Evolutionary conservation across 331 rosid species (phyloP).

Genomic region (Cucumis variabilis): DNA sequence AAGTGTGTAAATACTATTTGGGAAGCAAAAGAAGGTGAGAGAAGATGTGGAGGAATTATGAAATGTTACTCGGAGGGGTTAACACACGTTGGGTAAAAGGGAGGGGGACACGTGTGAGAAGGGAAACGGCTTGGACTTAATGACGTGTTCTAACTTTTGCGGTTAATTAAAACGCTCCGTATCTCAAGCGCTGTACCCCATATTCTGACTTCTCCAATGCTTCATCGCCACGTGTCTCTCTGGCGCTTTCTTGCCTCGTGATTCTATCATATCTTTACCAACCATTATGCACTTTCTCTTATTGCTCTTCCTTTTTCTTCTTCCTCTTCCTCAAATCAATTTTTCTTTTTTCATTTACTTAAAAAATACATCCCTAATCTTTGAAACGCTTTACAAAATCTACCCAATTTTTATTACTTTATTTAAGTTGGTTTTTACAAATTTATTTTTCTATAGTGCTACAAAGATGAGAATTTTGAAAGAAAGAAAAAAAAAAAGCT

Average conservation of each 20-base stretch:
- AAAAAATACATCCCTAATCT: too few relatives aligned
- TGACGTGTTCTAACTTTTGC: constrained; percentile 23
- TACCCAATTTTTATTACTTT: too few relatives aligned
- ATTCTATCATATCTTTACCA: constrained; percentile 9
- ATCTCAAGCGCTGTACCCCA: constrained; percentile 5
- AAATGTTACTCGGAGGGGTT: background rate
- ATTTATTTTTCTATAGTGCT: too few relatives aligned
- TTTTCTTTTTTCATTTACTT: background rate
- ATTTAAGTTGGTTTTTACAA: too few relatives aligned
- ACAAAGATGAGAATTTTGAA: too few relatives aligned
- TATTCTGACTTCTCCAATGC: background rate
- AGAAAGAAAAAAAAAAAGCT: too few relatives aligned
- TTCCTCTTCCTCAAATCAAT: background rate
- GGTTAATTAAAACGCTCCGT: background rate
- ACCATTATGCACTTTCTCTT: background rate
- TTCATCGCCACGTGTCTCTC: background rate
- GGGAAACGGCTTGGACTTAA: background rate
- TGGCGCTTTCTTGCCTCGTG: background rate
- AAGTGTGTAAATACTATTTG: too few relatives aligned
- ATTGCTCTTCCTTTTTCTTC: background rate
- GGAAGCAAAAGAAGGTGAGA: background rate
- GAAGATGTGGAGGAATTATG: background rate
- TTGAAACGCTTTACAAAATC: too few relatives aligned
- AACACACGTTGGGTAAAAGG: background rate
- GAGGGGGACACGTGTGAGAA: background rate